Base-by-base conservation (phyloP, 2,329 filamentous ascomycete species). In the Claviceps sp. region DNA sequence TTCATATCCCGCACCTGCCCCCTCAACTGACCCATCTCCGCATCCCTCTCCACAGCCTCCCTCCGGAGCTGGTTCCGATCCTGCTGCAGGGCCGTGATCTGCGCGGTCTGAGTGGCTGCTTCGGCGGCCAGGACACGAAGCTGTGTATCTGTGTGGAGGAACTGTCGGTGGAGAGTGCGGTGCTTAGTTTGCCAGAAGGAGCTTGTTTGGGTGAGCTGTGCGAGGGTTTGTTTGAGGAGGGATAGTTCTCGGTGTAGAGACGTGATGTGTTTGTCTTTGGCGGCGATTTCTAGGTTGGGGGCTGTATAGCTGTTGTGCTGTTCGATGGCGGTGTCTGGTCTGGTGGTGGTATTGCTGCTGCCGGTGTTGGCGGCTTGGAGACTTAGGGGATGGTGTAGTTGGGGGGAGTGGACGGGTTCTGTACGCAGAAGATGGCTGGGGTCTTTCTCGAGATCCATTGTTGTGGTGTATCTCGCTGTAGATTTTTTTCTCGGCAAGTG, bases 1-100 rank as follows among this genome's bases (percentile, higher is more conserved):
- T 88, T 88, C 54, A 88, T 69, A 2, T 82, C 82, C 10, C 78
- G 66, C 0, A 87, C 74, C 65, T 87, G 84, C 3, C 71, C 70
- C 50, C 76, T 68, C 54, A 85, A 65, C 48, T 70, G 68, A 22
- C 70, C 66, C 4, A 79, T 72, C 64, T 84, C 78, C 24, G 77
- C 75, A 50, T 84, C 80, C n/a, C 70, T 69, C 50, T 67, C 69
- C 16, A 67, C 64, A 11, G 78, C 58, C 55, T 76, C 70, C 6
- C 67, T 66, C 55, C 71, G 68, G 48, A 76, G 63, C 54, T 69
- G 65, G 47, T 75, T 75, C 65, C 71, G 74, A 19, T 71, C 74
- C 46, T 71, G 70, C 11, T 73, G 70, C 40, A 80, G 68, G 61
- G 78, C 74, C 40, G 71, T 65, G 34, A 70, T 64, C 61, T 77